These are phyloP conservation scores for Cladochytrium replicatum DNA, from an alignment of 192 early-diverging fungal species.

Conservation along the genomic window DNA sequence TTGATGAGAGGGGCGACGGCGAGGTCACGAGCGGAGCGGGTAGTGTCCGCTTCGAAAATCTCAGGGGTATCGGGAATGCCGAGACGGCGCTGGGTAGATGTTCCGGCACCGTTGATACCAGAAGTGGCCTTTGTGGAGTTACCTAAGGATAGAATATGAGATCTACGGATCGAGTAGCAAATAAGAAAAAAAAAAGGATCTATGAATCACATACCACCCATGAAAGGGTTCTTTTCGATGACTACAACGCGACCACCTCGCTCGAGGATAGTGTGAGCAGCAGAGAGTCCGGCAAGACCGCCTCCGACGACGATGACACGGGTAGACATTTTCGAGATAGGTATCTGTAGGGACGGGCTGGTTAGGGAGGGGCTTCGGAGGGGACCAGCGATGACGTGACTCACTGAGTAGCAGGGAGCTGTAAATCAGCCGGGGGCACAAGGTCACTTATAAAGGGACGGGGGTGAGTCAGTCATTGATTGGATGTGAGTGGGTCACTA, in stretches of 20 bases:
- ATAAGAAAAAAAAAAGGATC: neutral
- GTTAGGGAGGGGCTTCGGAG: too few species aligned
- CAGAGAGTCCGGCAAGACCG: constrained; percentile 79
- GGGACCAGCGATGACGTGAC: too few species aligned
- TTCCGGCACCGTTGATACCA: constrained; percentile 92
- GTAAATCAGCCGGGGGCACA: too few species aligned
- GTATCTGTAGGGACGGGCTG: too few species aligned
- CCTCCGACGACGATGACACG: constrained; percentile 76
- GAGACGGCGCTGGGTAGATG: constrained; percentile 65
- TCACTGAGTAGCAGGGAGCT: too few species aligned
- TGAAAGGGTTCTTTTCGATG: constrained; percentile 80
- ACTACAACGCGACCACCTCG: constrained; percentile 75
- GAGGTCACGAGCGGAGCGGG: constrained; percentile 73
- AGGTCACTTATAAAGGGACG: too few species aligned
- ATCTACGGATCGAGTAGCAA: too few species aligned
- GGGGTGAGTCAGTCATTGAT: too few species aligned
- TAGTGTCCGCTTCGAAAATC: constrained; percentile 79
- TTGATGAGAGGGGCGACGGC: constrained; percentile 69
- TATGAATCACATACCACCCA: constrained; percentile 44
- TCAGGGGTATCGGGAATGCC: constrained; percentile 68
- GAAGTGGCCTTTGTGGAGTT: constrained; percentile 98
- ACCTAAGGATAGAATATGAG: constrained; percentile 47
- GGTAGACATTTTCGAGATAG: neutral
- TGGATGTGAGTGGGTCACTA: too few species aligned
- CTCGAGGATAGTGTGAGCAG: constrained; percentile 77